phyloP scores from a whole-genome alignment of 2,329 filamentous ascomycete species.

The Graphilbum sp. region DNA sequence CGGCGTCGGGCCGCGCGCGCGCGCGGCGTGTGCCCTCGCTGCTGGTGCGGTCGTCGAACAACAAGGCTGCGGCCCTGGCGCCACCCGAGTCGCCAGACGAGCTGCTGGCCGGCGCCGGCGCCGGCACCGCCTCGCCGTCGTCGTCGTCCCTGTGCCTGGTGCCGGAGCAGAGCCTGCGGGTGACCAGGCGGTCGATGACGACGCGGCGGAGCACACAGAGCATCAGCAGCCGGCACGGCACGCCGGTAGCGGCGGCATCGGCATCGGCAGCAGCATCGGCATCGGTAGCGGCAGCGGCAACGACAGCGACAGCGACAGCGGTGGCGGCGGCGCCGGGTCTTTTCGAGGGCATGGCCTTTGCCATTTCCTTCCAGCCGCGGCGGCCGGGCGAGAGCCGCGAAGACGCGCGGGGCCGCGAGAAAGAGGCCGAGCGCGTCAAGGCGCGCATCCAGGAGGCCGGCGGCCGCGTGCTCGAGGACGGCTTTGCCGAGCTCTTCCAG shows the following conservation, averaged over 20 bases:
- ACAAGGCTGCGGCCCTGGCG: too few species aligned
- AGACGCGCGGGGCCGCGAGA: constrained; percentile 23
- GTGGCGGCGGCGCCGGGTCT: constrained; percentile 23
- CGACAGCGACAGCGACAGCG: too few species aligned
- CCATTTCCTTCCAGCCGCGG: constrained; percentile 51
- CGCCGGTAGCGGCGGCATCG: too few species aligned
- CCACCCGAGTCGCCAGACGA: too few species aligned
- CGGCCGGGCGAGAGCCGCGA: constrained; percentile 35
- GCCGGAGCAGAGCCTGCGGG: constrained; percentile 20
- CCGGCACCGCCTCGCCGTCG: constrained; percentile 27
- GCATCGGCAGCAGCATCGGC: too few species aligned
- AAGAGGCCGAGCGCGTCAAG: constrained; percentile 31
- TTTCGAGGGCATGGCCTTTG: constrained; percentile 76
- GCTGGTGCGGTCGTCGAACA: too few species aligned
- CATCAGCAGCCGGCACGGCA: background rate
- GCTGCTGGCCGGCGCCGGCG: too few species aligned
- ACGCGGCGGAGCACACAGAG: constrained; percentile 9
- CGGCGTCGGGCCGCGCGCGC: too few species aligned
- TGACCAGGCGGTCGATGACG: constrained; percentile 10
- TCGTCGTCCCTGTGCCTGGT: constrained; percentile 9
- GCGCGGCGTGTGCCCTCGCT: too few species aligned
- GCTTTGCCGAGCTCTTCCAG: constrained; percentile 71
- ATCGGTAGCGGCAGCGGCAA: too few species aligned
- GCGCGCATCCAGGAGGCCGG: constrained; percentile 53
- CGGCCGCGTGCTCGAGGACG: constrained; percentile 52